Percentiles rank a stretch among this genome's conserved stretches.
Conservation (phyloP, 148 eudicot species). For the Rhododendron ferrugineum region DNA sequence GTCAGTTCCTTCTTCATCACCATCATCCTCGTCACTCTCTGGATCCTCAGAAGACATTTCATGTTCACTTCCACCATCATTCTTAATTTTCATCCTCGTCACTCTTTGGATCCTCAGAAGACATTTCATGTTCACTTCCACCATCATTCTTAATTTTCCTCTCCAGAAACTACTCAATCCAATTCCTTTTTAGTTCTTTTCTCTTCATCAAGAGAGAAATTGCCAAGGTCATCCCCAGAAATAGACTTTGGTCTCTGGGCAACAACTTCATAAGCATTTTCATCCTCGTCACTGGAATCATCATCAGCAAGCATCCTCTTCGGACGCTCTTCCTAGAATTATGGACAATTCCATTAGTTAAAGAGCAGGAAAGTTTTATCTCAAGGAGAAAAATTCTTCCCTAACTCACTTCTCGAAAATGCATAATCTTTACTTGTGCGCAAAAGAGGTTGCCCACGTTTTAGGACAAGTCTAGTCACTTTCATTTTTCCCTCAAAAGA, state of each 20-base stretch:
- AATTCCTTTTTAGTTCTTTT: constrained; percentile 41
- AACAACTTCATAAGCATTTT: constrained; percentile 35
- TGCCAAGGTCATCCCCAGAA: constrained; percentile 99
- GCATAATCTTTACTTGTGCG: background rate
- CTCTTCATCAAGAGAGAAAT: constrained; percentile 59
- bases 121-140: constrained; percentile 33
- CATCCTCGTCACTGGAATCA: constrained; percentile 65
- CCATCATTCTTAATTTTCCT: constrained; percentile 31
- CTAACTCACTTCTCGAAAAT: background rate
- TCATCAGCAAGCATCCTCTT: constrained; percentile 78
- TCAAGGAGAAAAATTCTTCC: background rate
- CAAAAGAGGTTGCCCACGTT: background rate
- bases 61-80: constrained; percentile 38
- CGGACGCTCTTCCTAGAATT: constrained; percentile 70
- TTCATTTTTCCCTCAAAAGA: background rate
- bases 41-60: constrained; percentile 39
- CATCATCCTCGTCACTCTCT: constrained; percentile 38
- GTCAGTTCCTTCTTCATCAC: constrained; percentile 43
- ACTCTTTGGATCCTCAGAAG: constrained; percentile 43
- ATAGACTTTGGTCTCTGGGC: constrained; percentile 41
- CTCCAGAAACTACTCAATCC: constrained; percentile 60
- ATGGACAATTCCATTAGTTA: constrained; percentile 5
- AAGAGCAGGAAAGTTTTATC: background rate
- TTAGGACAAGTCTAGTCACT: background rate
- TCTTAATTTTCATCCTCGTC: constrained; percentile 27